phyloP scores from a whole-genome alignment of 345 rosid genomes.

The Ceriops zippeliana region DNA sequence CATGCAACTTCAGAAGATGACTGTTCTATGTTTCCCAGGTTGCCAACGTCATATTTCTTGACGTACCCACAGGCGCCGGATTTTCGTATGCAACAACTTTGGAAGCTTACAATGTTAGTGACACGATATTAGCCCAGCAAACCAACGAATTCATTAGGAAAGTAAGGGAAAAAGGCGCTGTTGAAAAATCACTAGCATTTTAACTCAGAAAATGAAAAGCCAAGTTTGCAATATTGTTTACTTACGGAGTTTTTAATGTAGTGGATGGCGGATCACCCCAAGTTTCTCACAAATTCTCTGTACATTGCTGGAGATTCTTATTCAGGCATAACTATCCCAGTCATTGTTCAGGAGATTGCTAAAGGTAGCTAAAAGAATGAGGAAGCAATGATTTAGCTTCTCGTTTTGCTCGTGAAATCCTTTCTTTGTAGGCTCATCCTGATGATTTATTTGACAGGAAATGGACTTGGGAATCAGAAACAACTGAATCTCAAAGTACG shows the following conservation, averaged over 20 bases:
- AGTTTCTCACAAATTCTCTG: slow-evolving; percentile 28
- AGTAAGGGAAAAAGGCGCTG: slow-evolving; percentile 4
- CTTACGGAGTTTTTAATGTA: slow-evolving; percentile 10
- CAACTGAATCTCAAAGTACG: slow-evolving; percentile 13
- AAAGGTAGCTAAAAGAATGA: background rate
- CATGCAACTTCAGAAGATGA: too few relatives aligned
- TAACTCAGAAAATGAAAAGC: background rate
- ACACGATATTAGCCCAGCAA: slow-evolving; percentile 9
- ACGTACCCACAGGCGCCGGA: slow-evolving; percentile 35
- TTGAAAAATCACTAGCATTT: too few relatives aligned
- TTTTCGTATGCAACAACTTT: slow-evolving; percentile 29
- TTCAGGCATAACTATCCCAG: slow-evolving; percentile 8
- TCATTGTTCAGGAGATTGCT: slow-evolving; percentile 1
- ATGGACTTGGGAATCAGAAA: slow-evolving; percentile 8
- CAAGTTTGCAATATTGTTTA: background rate
- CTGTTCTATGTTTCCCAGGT: slow-evolving; percentile 10
- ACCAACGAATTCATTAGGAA: slow-evolving; percentile 24
- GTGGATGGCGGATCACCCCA: slow-evolving; percentile 39
- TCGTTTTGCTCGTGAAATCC: background rate
- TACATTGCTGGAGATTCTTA: slow-evolving; percentile 46
- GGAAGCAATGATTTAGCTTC: background rate
- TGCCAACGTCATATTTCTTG: slow-evolving; percentile 32
- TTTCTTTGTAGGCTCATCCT: background rate
- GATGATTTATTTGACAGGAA: slow-evolving; percentile 5
- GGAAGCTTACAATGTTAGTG: slow-evolving; percentile 15